Conservation (phyloP, 1,139 yeast genomes). For the Lodderomyces metapsilosis region DNA sequence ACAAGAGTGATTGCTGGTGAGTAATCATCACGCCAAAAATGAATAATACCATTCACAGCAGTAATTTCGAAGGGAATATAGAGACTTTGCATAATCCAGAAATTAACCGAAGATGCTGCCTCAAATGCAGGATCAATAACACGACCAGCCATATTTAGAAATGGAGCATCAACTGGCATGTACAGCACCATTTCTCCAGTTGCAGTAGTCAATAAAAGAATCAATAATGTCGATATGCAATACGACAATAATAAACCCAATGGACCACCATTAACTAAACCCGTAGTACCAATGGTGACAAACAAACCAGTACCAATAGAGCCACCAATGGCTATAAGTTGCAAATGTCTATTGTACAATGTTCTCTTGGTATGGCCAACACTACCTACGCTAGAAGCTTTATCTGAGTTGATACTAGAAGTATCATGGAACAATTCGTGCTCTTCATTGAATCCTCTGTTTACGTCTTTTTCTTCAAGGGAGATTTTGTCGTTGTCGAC, state of each 20-base stretch:
- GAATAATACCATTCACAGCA: slow-evolving; percentile 74
- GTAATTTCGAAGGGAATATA: slow-evolving; percentile 81
- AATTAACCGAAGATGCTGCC: slow-evolving; percentile 77
- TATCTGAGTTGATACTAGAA: not conserved
- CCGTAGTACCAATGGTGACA: slow-evolving; percentile 43
- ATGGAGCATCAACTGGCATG: slow-evolving; percentile 68
- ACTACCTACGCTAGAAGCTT: slow-evolving; percentile 1
- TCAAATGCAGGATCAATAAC: slow-evolving; percentile 68
- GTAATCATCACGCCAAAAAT: slow-evolving; percentile 77
- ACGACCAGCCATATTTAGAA: slow-evolving; percentile 53
- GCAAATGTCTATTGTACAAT: slow-evolving; percentile 52
- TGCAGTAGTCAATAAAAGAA: slow-evolving; percentile 62
- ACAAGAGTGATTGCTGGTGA: slow-evolving; percentile 64
- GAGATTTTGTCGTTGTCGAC: not conserved
- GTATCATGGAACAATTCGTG: not conserved
- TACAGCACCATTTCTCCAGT: slow-evolving; percentile 85
- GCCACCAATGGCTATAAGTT: slow-evolving; percentile 65
- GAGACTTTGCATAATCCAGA: slow-evolving; percentile 73
- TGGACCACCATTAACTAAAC: slow-evolving; percentile 46
- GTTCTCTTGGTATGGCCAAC: slow-evolving; percentile 8
- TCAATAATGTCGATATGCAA: slow-evolving; percentile 48
- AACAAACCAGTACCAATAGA: slow-evolving; percentile 48
- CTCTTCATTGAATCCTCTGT: not conserved
- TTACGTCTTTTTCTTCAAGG: not conserved
- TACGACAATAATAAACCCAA: slow-evolving; percentile 44